Evolutionary conservation across 2,329 filamentous ascomycete genomes (phyloP).

Genomic region (Rachicladosporium sp.): DNA sequence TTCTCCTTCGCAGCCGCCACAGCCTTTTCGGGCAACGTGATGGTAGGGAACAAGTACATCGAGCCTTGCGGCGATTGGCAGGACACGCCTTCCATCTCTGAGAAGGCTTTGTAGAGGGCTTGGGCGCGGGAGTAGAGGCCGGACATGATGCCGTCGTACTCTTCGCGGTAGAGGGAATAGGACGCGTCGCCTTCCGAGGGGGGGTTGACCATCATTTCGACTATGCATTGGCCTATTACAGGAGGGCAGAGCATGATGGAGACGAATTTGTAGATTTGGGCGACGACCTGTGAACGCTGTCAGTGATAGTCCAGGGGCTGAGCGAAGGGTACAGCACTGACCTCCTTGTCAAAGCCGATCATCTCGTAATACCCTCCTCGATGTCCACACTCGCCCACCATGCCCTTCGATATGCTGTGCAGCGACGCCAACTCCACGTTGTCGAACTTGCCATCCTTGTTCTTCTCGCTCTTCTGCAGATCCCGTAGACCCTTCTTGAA

Average conservation of each 20-base stretch:
- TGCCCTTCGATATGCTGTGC: slow-evolving; percentile 92
- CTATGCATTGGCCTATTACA: slow-evolving; percentile 88
- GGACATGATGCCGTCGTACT: slow-evolving; percentile 72
- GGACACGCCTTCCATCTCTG: slow-evolving; percentile 89
- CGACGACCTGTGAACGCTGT: slow-evolving; percentile 64
- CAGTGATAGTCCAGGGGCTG: too few species aligned
- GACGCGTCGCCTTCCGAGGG: slow-evolving; percentile 73
- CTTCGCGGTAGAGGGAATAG: slow-evolving; percentile 67
- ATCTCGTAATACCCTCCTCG: slow-evolving; percentile 97
- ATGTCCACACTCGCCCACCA: slow-evolving; percentile 97
- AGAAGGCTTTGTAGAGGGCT: slow-evolving; percentile 81
- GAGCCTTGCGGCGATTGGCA: slow-evolving; percentile 82
- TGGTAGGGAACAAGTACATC: slow-evolving; percentile 98
- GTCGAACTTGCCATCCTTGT: slow-evolving; percentile 65
- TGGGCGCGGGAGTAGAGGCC: slow-evolving; percentile 68
- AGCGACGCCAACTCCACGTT: slow-evolving; percentile 78
- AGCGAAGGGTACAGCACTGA: too few species aligned
- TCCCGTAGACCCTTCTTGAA: slow-evolving; percentile 84
- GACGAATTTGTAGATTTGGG: slow-evolving; percentile 97
- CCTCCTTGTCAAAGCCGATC: slow-evolving; percentile 59
- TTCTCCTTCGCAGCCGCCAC: slow-evolving; percentile 61
- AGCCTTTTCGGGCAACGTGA: slow-evolving; percentile 65
- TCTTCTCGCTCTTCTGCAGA: slow-evolving; percentile 54
- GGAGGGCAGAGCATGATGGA: slow-evolving; percentile 94
- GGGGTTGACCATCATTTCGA: slow-evolving; percentile 97